Evolutionary conservation across 768 basidiomycete species (phyloP).

Genomic region (Tylopilus subfusipes): DNA sequence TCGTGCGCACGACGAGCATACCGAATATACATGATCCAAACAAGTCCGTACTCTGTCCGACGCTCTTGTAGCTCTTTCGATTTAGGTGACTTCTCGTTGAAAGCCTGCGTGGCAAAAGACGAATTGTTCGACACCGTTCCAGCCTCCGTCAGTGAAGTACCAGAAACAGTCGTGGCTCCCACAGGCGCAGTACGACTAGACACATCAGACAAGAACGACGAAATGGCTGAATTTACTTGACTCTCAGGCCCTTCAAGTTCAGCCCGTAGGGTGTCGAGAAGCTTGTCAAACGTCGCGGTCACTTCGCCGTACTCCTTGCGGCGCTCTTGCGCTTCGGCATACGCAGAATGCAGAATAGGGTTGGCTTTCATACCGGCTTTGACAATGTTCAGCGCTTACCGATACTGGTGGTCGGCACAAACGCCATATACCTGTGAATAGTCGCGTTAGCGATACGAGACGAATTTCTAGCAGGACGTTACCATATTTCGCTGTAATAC

Average conservation of each 20-base stretch:
- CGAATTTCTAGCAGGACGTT: conserved; percentile 12
- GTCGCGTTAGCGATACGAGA: conserved; percentile 12
- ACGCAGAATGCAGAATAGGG: conserved; percentile 86
- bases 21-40: conserved; percentile 89
- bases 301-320: conserved; percentile 64
- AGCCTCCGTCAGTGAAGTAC: conserved; percentile 17
- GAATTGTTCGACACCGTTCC: conserved; percentile 39
- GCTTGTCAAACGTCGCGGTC: conserved; percentile 67
- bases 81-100: conserved; percentile 53
- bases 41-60: conserved; percentile 70
- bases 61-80: conserved; percentile 51
- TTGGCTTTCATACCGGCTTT: conserved; percentile 88
- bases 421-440: conserved; percentile 81
- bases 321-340: conserved; percentile 68
- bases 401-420: conserved; percentile 70
- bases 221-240: conserved; percentile 35
- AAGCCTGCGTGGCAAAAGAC: conserved; percentile 48
- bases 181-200: conserved; percentile 26
- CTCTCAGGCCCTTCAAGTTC: conserved; percentile 62
- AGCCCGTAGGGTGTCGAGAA: conserved; percentile 62
- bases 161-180: conserved; percentile 19
- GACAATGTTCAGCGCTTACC: conserved; percentile 76
- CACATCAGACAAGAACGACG: conserved; percentile 38
- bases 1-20: conserved; percentile 88
- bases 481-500: conserved; percentile 96